phyloP scores from a whole-genome alignment of 176 grass and related monocot genomes.

The Rhynchospora breviuscula region DNA sequence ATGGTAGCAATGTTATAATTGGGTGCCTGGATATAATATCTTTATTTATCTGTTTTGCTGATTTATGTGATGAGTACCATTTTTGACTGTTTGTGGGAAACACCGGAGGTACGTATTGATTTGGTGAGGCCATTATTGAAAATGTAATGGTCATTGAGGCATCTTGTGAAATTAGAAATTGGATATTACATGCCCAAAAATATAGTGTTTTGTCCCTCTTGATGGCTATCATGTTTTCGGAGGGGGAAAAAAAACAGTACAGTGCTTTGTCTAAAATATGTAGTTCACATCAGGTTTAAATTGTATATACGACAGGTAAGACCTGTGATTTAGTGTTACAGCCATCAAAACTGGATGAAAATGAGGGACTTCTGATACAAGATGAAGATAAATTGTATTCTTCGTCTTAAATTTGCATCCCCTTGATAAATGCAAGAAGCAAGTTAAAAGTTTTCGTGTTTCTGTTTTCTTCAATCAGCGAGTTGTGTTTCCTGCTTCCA shows the following conservation, averaged over 20 bases:
- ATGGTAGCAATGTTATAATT: neutral
- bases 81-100: neutral
- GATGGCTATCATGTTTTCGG: no score
- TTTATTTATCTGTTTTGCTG: neutral
- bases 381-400: neutral
- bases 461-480: neutral
- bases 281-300: neutral
- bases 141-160: no score
- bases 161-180: no score
- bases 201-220: no score
- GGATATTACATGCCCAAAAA: no score
- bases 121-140: no score
- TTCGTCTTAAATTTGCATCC: no score
- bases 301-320: neutral
- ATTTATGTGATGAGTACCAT: neutral
- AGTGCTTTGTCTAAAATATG: neutral
- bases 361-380: neutral
- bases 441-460: neutral
- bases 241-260: no score
- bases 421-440: neutral
- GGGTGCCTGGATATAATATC: neutral
- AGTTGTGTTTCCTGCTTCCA: no score
- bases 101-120: neutral
- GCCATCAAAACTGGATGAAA: neutral
- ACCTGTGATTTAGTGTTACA: neutral